Evolutionary conservation across 2,329 filamentous ascomycete genomes (phyloP).

Genomic region (Verticillium tricorpus): DNA sequence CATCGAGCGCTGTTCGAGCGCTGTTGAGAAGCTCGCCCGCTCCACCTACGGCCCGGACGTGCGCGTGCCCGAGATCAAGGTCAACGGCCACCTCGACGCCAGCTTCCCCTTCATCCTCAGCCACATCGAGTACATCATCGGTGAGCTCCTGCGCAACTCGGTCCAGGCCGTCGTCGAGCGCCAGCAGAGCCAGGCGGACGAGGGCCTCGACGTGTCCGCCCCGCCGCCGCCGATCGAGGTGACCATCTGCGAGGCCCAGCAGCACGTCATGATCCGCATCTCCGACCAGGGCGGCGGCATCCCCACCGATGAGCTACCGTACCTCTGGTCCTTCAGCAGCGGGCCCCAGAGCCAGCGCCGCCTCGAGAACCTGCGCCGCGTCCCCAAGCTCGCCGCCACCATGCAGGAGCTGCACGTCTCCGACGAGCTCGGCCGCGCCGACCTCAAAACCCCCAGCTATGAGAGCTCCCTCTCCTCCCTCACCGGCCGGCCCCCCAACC

Average conservation of each 20-base stretch:
- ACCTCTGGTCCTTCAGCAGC: slow-evolving; percentile 96
- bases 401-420: slow-evolving; percentile 74
- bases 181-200: slow-evolving; percentile 38
- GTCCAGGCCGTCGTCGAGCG: slow-evolving; percentile 88
- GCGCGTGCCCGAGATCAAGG: slow-evolving; percentile 71
- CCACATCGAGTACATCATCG: slow-evolving; percentile 95
- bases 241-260: slow-evolving; percentile 86
- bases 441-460: slow-evolving; percentile 36
- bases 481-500: slow-evolving; percentile 76
- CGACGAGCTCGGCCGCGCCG: slow-evolving; percentile 33
- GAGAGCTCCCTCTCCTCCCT: slow-evolving; percentile 72
- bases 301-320: slow-evolving; percentile 75
- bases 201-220: slow-evolving; percentile 19
- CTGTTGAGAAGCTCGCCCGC: slow-evolving; percentile 69
- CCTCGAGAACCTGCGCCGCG: slow-evolving; percentile 78
- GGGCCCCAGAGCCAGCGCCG: slow-evolving; percentile 74
- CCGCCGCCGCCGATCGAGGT: slow-evolving; percentile 82
- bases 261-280: slow-evolving; percentile 94
- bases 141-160: slow-evolving; percentile 90
- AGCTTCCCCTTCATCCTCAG: slow-evolving; percentile 96
- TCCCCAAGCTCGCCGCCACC: slow-evolving; percentile 89
- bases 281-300: slow-evolving; percentile 95
- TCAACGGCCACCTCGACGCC: slow-evolving; percentile 81
- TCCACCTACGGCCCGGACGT: slow-evolving; percentile 69
- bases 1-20: slow-evolving; percentile 73